A percentile compares a stretch with the other conserved stretches of the same genome.
phyloP scores from a whole-genome alignment of 306 rosid genomes.

The Mimosa pudica region DNA sequence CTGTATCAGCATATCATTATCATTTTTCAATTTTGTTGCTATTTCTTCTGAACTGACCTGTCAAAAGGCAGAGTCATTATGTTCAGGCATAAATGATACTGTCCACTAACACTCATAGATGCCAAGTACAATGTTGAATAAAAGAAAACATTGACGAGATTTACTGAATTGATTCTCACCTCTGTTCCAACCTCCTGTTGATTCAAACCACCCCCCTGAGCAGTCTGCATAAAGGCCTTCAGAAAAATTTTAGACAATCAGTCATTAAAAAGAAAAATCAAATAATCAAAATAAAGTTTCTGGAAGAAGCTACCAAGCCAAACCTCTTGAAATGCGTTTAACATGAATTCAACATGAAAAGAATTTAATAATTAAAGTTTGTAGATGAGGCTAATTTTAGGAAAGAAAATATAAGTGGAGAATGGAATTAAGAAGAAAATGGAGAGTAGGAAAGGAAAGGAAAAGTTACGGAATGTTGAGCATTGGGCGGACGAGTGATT shows the following conservation, averaged over 20 bases:
- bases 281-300: neutral
- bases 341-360: neutral
- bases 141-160: neutral
- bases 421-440: slow-evolving; percentile 16
- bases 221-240: slow-evolving; percentile 23
- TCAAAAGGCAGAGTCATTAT: slow-evolving; percentile 29
- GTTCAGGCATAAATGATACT: slow-evolving; percentile 19
- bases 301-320: neutral
- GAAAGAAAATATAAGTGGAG: slow-evolving; percentile 18
- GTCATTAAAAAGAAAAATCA: neutral
- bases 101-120: slow-evolving; percentile 22
- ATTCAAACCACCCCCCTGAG: slow-evolving; percentile 33
- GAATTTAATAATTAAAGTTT: neutral
- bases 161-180: slow-evolving; percentile 22
- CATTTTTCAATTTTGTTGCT: slow-evolving; percentile 37
- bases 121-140: neutral
- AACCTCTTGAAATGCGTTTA: neutral
- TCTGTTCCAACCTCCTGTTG: slow-evolving; percentile 33
- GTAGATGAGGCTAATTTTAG: slow-evolving; percentile 21
- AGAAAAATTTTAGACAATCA: neutral
- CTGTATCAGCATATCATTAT: slow-evolving; percentile 42
- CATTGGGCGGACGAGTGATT: slow-evolving; percentile 9
- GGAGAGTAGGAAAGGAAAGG: slow-evolving; percentile 28
- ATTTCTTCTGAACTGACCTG: slow-evolving; percentile 44
- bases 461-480: slow-evolving; percentile 57